These are phyloP conservation scores for Poa pratensis DNA, from an alignment of 176 grass and related monocot genomes.

Conservation along the genomic window DNA sequence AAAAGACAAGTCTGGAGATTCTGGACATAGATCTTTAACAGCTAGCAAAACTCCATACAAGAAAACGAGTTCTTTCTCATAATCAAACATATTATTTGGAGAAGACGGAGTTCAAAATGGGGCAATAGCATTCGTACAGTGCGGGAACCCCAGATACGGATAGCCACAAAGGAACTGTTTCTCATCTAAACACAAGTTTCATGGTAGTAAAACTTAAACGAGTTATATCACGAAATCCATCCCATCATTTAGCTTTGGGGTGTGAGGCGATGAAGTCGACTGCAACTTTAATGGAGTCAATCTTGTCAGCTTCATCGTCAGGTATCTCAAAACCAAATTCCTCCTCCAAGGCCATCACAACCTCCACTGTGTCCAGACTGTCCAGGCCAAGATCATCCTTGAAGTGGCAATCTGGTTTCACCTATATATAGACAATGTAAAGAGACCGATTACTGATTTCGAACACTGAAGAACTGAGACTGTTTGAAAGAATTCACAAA, in stretches of 20 bases:
- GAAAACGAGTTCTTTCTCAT: slow-evolving; percentile 27
- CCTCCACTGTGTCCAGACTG: slow-evolving; percentile 58
- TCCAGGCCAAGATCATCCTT: slow-evolving; percentile 67
- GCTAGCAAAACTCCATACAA: background rate
- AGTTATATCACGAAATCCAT: background rate
- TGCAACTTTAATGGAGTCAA: slow-evolving; percentile 56
- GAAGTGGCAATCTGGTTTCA: slow-evolving; percentile 58
- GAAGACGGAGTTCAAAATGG: background rate
- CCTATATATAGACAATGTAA: slow-evolving; percentile 25
- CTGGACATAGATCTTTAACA: background rate
- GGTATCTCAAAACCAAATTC: slow-evolving; percentile 64
- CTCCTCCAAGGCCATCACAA: slow-evolving; percentile 64
- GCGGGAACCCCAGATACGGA: background rate
- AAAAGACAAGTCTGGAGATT: background rate
- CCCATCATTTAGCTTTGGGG: slow-evolving; percentile 55
- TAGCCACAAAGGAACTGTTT: slow-evolving; percentile 4
- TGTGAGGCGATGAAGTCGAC: slow-evolving; percentile 61
- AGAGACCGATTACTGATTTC: slow-evolving; percentile 9
- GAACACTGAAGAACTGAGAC: background rate
- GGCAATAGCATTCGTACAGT: slow-evolving; percentile 2
- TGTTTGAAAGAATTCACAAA: background rate
- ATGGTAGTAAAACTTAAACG: background rate
- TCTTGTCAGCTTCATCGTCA: slow-evolving; percentile 61
- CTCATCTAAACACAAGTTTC: slow-evolving; percentile 1
- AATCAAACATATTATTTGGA: slow-evolving; percentile 45